These are phyloP conservation scores for Ploettnerulaceae sp. DNA, from an alignment of 2,329 filamentous ascomycete genomes.

Conservation along the genomic window DNA sequence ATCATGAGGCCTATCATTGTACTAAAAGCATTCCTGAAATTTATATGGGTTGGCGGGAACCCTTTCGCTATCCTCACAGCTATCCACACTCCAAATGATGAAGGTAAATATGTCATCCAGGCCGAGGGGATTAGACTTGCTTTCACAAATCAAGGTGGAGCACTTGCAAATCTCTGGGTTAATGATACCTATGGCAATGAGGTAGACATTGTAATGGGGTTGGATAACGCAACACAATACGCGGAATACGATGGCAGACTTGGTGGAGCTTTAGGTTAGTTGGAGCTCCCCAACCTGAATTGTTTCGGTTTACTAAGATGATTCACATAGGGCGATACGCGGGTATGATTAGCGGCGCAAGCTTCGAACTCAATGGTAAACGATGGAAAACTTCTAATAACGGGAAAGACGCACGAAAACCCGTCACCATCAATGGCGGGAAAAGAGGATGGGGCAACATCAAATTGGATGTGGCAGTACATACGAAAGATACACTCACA, in stretches of 20 bases:
- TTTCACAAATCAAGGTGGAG: conserved; percentile 68
- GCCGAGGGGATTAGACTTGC: conserved; percentile 59
- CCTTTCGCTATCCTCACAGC: conserved; percentile 8
- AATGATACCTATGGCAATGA: conserved; percentile 60
- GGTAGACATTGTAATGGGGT: conserved; percentile 66
- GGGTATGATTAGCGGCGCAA: background rate
- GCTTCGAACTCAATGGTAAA: background rate
- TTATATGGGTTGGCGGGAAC: background rate
- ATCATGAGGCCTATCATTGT: background rate
- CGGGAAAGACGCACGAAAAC: background rate
- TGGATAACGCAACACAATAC: conserved; percentile 57
- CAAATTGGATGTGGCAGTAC: background rate
- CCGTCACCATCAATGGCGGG: background rate
- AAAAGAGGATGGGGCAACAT: background rate
- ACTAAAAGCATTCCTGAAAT: background rate
- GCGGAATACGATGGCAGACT: conserved; percentile 56
- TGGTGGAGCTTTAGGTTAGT: conserved; percentile 1
- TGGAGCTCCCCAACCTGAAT: too few species aligned
- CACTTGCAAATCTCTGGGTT: conserved; percentile 63
- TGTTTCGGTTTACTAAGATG: background rate
- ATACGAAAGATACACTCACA: background rate
- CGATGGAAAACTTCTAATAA: background rate
- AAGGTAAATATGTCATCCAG: conserved; percentile 66
- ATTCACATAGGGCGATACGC: background rate
- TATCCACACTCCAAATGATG: conserved; percentile 42